Percentiles rank a stretch among this genome's conserved stretches.
These are phyloP conservation scores for Mortierella sp. DNA, from an alignment of 371 early-diverging fungal species.

Conservation along the genomic window DNA sequence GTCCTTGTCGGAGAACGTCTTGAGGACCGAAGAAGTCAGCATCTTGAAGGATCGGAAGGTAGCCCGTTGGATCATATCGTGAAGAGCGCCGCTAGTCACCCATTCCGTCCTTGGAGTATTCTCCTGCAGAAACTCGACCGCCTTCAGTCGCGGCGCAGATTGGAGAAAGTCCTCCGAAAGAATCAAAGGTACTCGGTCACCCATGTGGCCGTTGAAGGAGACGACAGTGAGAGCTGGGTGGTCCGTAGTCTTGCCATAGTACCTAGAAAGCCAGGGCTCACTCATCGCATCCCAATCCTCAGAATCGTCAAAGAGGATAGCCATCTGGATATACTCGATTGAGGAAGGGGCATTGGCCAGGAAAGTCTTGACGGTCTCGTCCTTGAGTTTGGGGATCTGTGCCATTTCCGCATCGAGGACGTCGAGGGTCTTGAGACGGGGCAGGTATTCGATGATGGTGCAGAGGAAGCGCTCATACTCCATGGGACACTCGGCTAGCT, in stretches of 20 bases:
- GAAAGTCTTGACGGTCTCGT: neutral
- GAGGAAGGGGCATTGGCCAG: conserved; percentile 1
- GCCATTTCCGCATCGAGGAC: conserved; percentile 8
- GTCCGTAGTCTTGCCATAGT: neutral
- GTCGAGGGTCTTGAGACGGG: neutral
- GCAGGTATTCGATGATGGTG: neutral
- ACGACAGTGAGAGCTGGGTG: conserved; percentile 3
- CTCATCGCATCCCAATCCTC: neutral
- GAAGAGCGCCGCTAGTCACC: neutral
- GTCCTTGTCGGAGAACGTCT: neutral
- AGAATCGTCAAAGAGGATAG: neutral
- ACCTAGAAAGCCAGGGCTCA: conserved; percentile 2
- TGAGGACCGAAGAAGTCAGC: neutral
- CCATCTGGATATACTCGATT: conserved; percentile 4
- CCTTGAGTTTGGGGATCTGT: conserved; percentile 5
- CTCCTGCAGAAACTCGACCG: neutral
- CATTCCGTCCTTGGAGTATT: neutral
- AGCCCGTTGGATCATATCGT: neutral
- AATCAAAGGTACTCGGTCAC: neutral
- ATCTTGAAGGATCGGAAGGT: conserved; percentile 4
- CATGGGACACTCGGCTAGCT: neutral
- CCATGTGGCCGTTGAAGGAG: conserved; percentile 6
- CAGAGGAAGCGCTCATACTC: conserved; percentile 3
- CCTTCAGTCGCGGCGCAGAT: neutral
- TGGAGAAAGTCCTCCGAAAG: conserved; percentile 5